Evolutionary conservation across 495 filamentous ascomycete genomes (phyloP), one percentile per base, ranked within the genome.

Genomic region (Penicillium atrosanguineum): DNA sequence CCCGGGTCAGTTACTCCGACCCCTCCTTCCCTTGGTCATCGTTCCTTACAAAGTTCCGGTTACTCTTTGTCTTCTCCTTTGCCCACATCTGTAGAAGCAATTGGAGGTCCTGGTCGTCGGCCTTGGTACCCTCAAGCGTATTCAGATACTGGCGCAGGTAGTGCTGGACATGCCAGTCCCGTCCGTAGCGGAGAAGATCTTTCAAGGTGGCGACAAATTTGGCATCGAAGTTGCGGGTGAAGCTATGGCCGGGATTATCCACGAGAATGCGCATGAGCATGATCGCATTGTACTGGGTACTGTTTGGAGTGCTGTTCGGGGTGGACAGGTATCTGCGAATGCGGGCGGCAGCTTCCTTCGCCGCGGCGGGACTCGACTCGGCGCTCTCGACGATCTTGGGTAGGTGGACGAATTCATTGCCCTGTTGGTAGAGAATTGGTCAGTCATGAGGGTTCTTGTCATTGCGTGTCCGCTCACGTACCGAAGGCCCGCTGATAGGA

Each of bases 211-310:
- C 70, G 25, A 86, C 78, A 62, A 97, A 97, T 59, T 91, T 91
- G 52, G 77, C 67, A 63, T 96, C 93, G 7, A 97, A 62, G 64
- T 95, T 91, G 50, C 86, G 79, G 9, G 92, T 94, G 66, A 99
- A 97, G 15, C 84, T 89, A 51, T 76, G 79, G 21, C 94, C 95
- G 0, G 94, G 94, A 68, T 99, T 97, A 67, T 97, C 92, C 50
- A 81, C 77, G 31, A 99, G 77, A 64, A 99, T 99, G 38, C 94
- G 86, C 50, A 92, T 81, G 45, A 99, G 79, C 95, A 97, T 99
- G 60, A 97, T 87, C 47, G 88, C 87, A 74, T 97, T 97, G 77
- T 96, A 97, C 72, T 97, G 94, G 37, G 84, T 82, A 52, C 88
- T 81, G 18, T 85, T 83, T 29, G 78, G 74, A 23, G 73, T 67